These are phyloP conservation scores for Ophiocordyceps camponoti-rufipedis DNA, from an alignment of 2,329 filamentous ascomycete species.

Conservation along the genomic window DNA sequence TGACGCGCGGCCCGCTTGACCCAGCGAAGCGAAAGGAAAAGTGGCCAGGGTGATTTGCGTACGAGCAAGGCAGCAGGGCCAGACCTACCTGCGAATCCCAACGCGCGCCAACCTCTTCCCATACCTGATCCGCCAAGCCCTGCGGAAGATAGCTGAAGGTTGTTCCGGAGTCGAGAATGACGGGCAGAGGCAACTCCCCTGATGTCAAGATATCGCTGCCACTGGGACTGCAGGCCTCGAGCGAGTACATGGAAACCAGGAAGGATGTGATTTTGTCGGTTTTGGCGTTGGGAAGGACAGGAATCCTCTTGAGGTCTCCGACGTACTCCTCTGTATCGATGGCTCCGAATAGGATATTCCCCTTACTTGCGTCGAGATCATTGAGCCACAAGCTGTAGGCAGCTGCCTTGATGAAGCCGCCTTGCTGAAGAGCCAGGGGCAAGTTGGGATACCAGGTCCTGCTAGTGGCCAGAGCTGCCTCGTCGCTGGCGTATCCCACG, in stretches of 20 bases:
- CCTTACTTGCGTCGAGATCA: constrained; percentile 39
- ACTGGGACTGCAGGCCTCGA: constrained; percentile 26
- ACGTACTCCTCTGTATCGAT: constrained; percentile 58
- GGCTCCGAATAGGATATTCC: constrained; percentile 64
- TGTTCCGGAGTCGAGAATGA: constrained; percentile 59
- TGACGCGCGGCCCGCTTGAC: constrained; percentile 27
- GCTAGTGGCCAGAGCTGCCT: constrained; percentile 18
- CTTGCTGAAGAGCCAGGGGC: constrained; percentile 42
- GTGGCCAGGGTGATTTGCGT: constrained; percentile 23
- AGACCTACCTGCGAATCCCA: constrained; percentile 18
- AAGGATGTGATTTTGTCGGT: constrained; percentile 26
- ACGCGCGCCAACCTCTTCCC: constrained; percentile 34
- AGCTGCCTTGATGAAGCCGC: constrained; percentile 44
- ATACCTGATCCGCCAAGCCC: constrained; percentile 33
- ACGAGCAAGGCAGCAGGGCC: constrained; percentile 31
- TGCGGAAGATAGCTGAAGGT: constrained; percentile 52
- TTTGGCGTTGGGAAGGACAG: constrained; percentile 28
- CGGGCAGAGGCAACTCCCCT: constrained; percentile 28
- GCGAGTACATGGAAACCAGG: constrained; percentile 26
- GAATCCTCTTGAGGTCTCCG: constrained; percentile 42
- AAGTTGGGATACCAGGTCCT: constrained; percentile 34
- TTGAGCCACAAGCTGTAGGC: constrained; percentile 58
- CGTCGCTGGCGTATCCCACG: constrained; percentile 38
- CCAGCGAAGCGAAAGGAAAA: constrained; percentile 38
- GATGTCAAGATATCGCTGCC: constrained; percentile 29